These are phyloP conservation scores for Epichloe aotearoae DNA, from an alignment of 2,329 filamentous ascomycete genomes.

Conservation along the genomic window DNA sequence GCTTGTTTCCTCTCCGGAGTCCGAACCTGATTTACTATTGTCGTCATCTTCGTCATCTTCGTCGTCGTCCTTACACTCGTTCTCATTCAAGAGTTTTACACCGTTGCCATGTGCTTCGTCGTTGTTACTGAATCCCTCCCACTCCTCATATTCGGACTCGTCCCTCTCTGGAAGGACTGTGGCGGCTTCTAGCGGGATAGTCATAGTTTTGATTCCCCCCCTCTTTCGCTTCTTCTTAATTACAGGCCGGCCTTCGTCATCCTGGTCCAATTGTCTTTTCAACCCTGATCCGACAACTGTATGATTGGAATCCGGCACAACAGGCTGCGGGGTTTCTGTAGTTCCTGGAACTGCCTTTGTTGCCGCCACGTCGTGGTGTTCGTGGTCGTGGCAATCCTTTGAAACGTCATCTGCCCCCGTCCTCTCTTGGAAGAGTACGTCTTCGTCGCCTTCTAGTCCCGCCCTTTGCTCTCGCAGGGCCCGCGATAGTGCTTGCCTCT, in stretches of 20 bases:
- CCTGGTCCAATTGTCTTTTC: slow-evolving; percentile 73
- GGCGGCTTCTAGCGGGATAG: slow-evolving; percentile 27
- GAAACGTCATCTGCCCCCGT: slow-evolving; percentile 19
- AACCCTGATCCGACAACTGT: slow-evolving; percentile 57
- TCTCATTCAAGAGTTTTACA: slow-evolving; percentile 9
- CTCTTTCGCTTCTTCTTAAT: slow-evolving; percentile 72
- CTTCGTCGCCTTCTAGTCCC: slow-evolving; percentile 43
- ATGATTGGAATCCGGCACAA: not conserved
- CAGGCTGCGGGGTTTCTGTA: not conserved
- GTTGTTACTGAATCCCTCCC: slow-evolving; percentile 48
- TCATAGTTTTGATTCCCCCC: slow-evolving; percentile 44
- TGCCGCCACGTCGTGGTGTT: slow-evolving; percentile 8
- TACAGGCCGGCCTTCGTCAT: slow-evolving; percentile 65
- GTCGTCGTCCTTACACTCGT: slow-evolving; percentile 14
- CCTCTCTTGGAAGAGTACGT: slow-evolving; percentile 37
- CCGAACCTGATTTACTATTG: slow-evolving; percentile 18
- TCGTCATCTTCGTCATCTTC: slow-evolving; percentile 13
- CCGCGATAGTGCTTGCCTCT: slow-evolving; percentile 52
- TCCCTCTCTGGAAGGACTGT: slow-evolving; percentile 24
- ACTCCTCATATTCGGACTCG: slow-evolving; percentile 34
- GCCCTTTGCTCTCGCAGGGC: slow-evolving; percentile 52
- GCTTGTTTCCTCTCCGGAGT: slow-evolving; percentile 12
- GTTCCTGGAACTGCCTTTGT: not conserved
- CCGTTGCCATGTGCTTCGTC: slow-evolving; percentile 17
- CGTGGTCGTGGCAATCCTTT: slow-evolving; percentile 10